Evolutionary conservation across 2,329 filamentous ascomycete species (phyloP), one percentile per base, ranked within the genome.

Genomic region (Cladosporium sphaerospermum): DNA sequence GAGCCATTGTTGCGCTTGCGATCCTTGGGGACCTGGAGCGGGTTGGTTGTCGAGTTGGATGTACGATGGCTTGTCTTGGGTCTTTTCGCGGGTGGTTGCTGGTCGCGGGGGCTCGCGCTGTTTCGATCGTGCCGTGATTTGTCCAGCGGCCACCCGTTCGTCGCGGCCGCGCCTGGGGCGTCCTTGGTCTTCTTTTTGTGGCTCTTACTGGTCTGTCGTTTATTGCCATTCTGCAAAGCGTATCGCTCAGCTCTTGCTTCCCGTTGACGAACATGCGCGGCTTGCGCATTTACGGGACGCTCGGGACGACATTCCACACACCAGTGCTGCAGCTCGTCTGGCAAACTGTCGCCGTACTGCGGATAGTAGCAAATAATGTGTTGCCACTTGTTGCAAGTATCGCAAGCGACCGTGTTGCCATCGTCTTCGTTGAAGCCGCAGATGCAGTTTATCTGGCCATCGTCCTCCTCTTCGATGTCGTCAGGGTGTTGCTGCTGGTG

Each of bases 291-390:
- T 63, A 96, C 72, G 45, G 75, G 73, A 57, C 90, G 81, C 13
- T 47, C 37, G 14, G 91, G 90, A 56, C 86, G 83, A 75, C 93
- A 99, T 63, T 96, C 89, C 64, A 84, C 83, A 74, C 93, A 99
- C 53, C 85, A 89, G 74, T 99, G 92, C 53, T 88, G 78, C 64
- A 69, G 58, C 37, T 67, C 60, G 18, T 76, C 85, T 71, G 69
- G 91, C 73, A 73, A 87, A 45, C 56, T 59, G 79, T 77, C 88
- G 78, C 69, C 84, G 54, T 70, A 80, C 67, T 82, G 80, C 62
- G 89, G 88, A 69, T 97, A 97, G 73, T 95, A 97, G 73, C 93
- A 99, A 68, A 90, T 85, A 64, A 96, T 95, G 72, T 99, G 93
- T 73, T 99, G 93, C 93, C 93, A 99, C 46, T 90, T 93, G 69